Conservation (phyloP, 2,329 filamentous ascomycete genomes). For the Diplodia sapinea region DNA sequence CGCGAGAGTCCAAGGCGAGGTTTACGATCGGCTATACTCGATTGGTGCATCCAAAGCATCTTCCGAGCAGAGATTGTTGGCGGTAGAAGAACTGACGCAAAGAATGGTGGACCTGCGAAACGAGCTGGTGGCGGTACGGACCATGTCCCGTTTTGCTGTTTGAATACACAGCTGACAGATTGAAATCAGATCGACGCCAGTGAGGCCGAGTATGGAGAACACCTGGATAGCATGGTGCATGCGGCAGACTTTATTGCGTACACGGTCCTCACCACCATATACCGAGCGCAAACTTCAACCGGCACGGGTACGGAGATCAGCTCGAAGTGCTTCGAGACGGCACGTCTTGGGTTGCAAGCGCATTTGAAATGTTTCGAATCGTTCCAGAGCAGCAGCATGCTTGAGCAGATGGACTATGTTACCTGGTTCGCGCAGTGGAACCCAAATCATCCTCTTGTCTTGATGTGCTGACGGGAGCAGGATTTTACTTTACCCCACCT, state of each 20-base stretch:
- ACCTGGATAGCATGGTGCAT: conserved; percentile 7
- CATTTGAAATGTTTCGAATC: conserved; percentile 32
- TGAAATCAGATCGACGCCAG: not conserved
- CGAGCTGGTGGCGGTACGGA: conserved; percentile 6
- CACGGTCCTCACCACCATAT: conserved; percentile 32
- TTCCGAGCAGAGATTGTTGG: not conserved
- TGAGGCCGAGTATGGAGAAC: conserved; percentile 1
- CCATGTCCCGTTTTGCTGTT: not conserved
- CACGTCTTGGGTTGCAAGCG: conserved; percentile 30
- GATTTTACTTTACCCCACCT: conserved; percentile 34
- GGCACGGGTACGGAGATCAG: conserved; percentile 33
- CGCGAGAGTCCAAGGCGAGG: conserved; percentile 43
- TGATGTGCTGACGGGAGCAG: not conserved
- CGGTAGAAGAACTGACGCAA: conserved; percentile 1
- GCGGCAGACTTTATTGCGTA: conserved; percentile 34
- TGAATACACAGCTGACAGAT: not conserved
- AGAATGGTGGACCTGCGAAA: conserved; percentile 11
- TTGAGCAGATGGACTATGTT: conserved; percentile 31
- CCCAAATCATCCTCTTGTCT: no score
- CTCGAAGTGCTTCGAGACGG: conserved; percentile 33
- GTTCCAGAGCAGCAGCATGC: conserved; percentile 13
- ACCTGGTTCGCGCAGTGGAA: conserved; percentile 16
- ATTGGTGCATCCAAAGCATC: not conserved
- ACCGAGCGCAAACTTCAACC: conserved; percentile 32
- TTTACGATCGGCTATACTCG: conserved; percentile 46